These are phyloP conservation scores for Diaporthe ilicicola DNA, from an alignment of 2,329 filamentous ascomycete species.

Conservation along the genomic window DNA sequence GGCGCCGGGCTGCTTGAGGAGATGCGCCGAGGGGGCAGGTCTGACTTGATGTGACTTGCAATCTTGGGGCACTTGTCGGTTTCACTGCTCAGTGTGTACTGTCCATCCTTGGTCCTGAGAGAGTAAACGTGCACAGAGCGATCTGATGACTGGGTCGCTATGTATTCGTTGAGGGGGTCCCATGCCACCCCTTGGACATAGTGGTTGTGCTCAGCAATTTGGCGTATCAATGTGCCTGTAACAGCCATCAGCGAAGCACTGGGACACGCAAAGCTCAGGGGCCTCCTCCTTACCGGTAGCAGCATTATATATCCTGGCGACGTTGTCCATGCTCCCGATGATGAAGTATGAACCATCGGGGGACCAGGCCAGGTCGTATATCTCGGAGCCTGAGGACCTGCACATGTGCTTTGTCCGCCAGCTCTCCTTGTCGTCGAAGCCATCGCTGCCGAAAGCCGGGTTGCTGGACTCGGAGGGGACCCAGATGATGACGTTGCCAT, in stretches of 20 bases:
- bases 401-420: constrained; percentile 99
- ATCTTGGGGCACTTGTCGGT: constrained; percentile 79
- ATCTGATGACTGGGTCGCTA: constrained; percentile 97
- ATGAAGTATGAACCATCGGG: constrained; percentile 97
- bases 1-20: constrained; percentile 93
- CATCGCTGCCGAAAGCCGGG: constrained; percentile 81
- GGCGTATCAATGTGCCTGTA: constrained; percentile 74
- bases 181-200: constrained; percentile 98
- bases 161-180: constrained; percentile 98
- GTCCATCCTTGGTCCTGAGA: constrained; percentile 93
- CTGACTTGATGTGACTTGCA: constrained; percentile 81
- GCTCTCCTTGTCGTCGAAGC: constrained; percentile 91
- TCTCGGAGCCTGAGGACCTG: constrained; percentile 91
- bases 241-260: background rate
- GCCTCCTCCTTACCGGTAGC: constrained; percentile 71
- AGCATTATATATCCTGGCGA: constrained; percentile 95
- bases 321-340: constrained; percentile 99
- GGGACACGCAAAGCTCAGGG: background rate
- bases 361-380: constrained; percentile 98
- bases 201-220: constrained; percentile 97
- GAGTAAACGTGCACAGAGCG: constrained; percentile 98
- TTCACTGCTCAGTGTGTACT: constrained; percentile 77
- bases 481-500: constrained; percentile 97
- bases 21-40: constrained; percentile 89
- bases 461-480: constrained; percentile 82